Evolutionary conservation across 495 filamentous ascomycete species (phyloP).

Genomic region (Trichoderma virens): DNA sequence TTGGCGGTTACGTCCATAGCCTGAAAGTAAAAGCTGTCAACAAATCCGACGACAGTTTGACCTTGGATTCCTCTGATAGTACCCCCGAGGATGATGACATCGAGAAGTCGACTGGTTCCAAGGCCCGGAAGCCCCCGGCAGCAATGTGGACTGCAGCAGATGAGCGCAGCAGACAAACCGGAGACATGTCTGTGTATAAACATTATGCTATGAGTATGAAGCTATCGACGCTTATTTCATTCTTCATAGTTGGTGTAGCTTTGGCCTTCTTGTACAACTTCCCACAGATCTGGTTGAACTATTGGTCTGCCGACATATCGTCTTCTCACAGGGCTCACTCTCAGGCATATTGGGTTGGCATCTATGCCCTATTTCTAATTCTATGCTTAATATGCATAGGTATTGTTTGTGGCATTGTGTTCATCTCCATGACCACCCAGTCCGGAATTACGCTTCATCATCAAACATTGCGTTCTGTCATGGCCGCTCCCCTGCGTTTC

Average conservation of each 20-base stretch:
- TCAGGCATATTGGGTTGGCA: slow-evolving; percentile 21
- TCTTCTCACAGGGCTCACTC: slow-evolving; percentile 15
- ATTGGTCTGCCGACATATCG: slow-evolving; percentile 18
- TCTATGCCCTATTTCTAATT: slow-evolving; percentile 21
- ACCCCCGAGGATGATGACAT: neutral
- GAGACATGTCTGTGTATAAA: slow-evolving; percentile 46
- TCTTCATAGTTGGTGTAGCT: slow-evolving; percentile 25
- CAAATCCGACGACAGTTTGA: neutral
- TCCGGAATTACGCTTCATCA: neutral
- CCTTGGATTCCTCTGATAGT: neutral
- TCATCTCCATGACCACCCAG: neutral
- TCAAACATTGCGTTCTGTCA: neutral
- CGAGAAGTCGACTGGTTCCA: neutral
- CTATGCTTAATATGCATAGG: slow-evolving; percentile 9
- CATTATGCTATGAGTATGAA: slow-evolving; percentile 48
- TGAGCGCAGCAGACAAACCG: slow-evolving; percentile 29
- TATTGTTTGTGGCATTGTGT: neutral
- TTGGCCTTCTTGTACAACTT: slow-evolving; percentile 22
- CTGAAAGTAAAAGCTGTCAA: neutral
- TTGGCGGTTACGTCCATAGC: neutral
- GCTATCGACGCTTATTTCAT: slow-evolving; percentile 34
- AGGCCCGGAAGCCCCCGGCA: neutral
- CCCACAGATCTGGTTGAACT: slow-evolving; percentile 25
- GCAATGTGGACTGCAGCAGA: slow-evolving; percentile 17
- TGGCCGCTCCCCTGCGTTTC: neutral